Evolutionary conservation across 2,329 filamentous ascomycete species (phyloP), one percentile per base, ranked within the genome.

Genomic region (Arachnopeziza araneosa): DNA sequence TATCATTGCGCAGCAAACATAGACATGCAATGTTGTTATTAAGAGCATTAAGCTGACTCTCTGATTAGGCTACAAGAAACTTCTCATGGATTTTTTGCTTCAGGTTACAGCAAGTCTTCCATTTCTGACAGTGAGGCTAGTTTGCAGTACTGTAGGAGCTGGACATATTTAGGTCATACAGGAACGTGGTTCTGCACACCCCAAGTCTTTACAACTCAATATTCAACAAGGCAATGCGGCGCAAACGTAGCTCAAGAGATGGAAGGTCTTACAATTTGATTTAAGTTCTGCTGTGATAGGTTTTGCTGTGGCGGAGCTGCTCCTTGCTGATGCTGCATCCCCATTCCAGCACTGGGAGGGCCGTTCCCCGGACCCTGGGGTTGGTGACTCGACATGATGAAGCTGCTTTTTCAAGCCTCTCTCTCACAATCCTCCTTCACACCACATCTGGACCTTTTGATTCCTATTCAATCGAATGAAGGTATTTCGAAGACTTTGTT

Each of bases 201-300:
- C 36, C 12, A 19, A 50, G 7, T 30, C 5, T 50, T 24, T 26
- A 2, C 21, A 24, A 19, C 19, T 24, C 19, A 49, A 17, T 19
- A 24, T 21, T 21, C 21, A 26, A 53, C 12, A n/a, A 24, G 9
- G 5, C 56, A 23, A 17, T 19, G 26, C n/a, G 17, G 21, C 9
- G 17, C 2, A 52, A 24, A 12, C 32, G 9, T 17, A 44, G n/a
- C 19, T 8, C 12, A 55, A 54, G 58, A 30, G 63, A 58, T 30
- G 24, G 22, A 30, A n/a, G 21, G 12, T n/a, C 93, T 83, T 82
- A 97, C 93, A 75, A 98, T 98, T 68, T 96, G 92, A 70, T 98
- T 98, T 1, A 97, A 76, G 71, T 97, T 96, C 70, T 96, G 91
- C 64, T 93, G 91, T 1, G 89, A 91, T 76, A 91, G 87, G 72